Base-by-base conservation (phyloP, 495 filamentous ascomycete species). In the Lophiostoma macrostomum region DNA sequence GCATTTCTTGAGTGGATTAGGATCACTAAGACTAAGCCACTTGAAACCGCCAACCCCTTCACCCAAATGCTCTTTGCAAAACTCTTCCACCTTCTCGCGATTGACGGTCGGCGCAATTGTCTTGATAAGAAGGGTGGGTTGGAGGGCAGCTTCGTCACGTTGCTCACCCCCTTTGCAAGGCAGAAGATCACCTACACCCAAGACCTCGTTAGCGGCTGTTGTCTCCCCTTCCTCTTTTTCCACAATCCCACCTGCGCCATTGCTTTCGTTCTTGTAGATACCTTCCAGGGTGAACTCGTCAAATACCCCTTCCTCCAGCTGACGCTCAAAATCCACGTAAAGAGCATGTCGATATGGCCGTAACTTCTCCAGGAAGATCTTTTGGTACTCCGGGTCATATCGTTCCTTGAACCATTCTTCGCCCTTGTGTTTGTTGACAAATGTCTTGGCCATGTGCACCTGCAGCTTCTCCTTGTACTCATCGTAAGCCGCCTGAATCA, bases 361-460 rank as follows among this genome's bases (percentile, higher is more conserved):
- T 27, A 96, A 73, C 39, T 84, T 79, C 38, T 70, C 67, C 32
- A 83, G 84, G 40, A 95, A 77, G 1, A 73, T 69, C 56, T 88
- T 85, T 27, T 84, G 74, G 45, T 87, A 79, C 46, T 93, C 90
- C 3, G 90, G 79, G 49, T 93, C 79, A 61, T 99, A 99, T 42
- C 88, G 85, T 70, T 99, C 93, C 56, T 85, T 89, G 72, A 99
- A 99, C 93, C 93, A 99, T 63, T 97, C 91, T 59, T 97, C 93
- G 12, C 78, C 77, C 63, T 93, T 94, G 67, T 97, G 93, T 40
- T 87, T 82, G 24, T 85, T 81, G 18, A 99, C 93, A 63, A 99
- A 97, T 1, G 76, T 74, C 53, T 86, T 79, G 0, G 91, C 88
- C 82, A 97, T 90, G 64, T 90, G 91, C 7, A 88, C 80, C 67